Evolutionary conservation across 257 asterid species (phyloP).

Genomic region (Nicotiana benthamiana): DNA sequence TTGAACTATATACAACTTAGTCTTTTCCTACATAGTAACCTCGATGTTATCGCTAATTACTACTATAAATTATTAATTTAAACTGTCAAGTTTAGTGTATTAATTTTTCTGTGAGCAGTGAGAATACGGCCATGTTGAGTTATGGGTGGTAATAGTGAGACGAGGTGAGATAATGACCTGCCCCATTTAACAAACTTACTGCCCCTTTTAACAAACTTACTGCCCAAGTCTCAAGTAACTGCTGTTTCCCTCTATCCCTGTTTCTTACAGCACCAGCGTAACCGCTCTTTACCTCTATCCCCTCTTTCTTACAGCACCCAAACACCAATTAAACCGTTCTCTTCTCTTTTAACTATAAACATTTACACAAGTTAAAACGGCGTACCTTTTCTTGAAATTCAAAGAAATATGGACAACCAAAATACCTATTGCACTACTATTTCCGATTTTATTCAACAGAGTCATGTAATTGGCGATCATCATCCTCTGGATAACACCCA

Average conservation of each 20-base stretch:
- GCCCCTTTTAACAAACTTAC: neutral
- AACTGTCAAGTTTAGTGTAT: neutral
- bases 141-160: neutral
- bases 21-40: neutral
- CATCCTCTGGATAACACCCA: neutral
- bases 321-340: neutral
- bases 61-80: too few relatives aligned
- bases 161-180: neutral
- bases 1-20: neutral
- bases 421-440: neutral
- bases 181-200: neutral
- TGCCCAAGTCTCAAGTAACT: neutral
- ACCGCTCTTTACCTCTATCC: slow-evolving; percentile 6
- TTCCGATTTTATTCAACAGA: neutral
- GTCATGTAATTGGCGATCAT: neutral
- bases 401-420: neutral
- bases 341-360: neutral
- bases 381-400: neutral
- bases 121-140: neutral
- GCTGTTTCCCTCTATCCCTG: neutral
- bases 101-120: neutral
- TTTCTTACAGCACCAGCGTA: neutral
- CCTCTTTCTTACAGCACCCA: slow-evolving; percentile 1
- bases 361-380: too few relatives aligned
- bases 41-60: too few relatives aligned